phyloP scores from a whole-genome alignment of 2,329 filamentous ascomycete species.

The Trichoderma gracile region DNA sequence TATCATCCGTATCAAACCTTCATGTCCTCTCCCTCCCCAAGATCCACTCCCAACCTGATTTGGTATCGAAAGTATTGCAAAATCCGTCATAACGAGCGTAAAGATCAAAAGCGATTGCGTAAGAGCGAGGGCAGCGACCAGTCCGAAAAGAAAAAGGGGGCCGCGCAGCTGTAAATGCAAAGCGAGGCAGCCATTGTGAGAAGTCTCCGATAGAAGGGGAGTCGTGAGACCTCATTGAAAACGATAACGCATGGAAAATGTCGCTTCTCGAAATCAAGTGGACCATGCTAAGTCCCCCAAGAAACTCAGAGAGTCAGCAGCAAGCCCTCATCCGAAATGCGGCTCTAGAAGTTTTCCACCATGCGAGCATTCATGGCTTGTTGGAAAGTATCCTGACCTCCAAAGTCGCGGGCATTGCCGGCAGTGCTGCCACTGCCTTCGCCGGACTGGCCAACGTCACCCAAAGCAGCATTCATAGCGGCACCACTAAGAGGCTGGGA shows the following conservation, averaged over 20 bases:
- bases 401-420: slow-evolving; percentile 51
- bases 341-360: slow-evolving; percentile 77
- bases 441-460: slow-evolving; percentile 38
- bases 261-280: slow-evolving; percentile 38
- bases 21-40: slow-evolving; percentile 15
- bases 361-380: slow-evolving; percentile 78
- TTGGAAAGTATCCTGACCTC: slow-evolving; percentile 64
- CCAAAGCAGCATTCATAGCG: slow-evolving; percentile 47
- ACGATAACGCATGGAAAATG: slow-evolving; percentile 28
- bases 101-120: slow-evolving; percentile 8
- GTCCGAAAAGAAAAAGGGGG: neutral
- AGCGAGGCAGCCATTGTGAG: neutral
- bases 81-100: slow-evolving; percentile 19
- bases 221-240: slow-evolving; percentile 23
- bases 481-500: slow-evolving; percentile 55
- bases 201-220: neutral
- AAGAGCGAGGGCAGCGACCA: neutral
- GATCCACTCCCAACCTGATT: slow-evolving; percentile 10
- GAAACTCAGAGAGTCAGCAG: slow-evolving; percentile 38
- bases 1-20: slow-evolving; percentile 27
- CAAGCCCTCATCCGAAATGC: slow-evolving; percentile 26
- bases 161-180: slow-evolving; percentile 5
- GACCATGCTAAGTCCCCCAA: slow-evolving; percentile 39
- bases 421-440: slow-evolving; percentile 53
- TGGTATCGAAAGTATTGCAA: slow-evolving; percentile 17